These are phyloP conservation scores for Sarocladium brachiariae DNA, from an alignment of 2,329 filamentous ascomycete species.

Conservation along the genomic window DNA sequence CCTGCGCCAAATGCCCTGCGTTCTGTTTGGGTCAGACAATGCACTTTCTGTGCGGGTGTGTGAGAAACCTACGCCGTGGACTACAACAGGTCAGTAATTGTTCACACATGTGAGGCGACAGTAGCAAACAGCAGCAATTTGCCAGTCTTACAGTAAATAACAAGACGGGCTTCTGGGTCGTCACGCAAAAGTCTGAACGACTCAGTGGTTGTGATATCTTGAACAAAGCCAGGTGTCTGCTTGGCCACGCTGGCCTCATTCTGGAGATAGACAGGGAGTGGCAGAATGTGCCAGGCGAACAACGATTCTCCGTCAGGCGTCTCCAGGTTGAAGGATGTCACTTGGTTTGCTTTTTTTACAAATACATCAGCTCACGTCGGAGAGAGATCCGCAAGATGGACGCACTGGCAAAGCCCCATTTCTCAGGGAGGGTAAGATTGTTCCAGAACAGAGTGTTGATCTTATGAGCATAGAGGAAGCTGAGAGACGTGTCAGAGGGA, in stretches of 20 bases:
- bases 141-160: slow-evolving; percentile 51
- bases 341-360: slow-evolving; percentile 63
- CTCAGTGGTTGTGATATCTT: slow-evolving; percentile 48
- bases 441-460: slow-evolving; percentile 66
- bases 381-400: neutral
- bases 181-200: slow-evolving; percentile 56
- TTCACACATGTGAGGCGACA: neutral
- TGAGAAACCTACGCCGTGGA: slow-evolving; percentile 46
- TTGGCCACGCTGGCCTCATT: slow-evolving; percentile 57
- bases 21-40: slow-evolving; percentile 46
- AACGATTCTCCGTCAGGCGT: slow-evolving; percentile 71
- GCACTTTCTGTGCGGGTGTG: neutral
- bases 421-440: slow-evolving; percentile 68
- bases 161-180: slow-evolving; percentile 55
- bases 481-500: slow-evolving; percentile 27
- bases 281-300: slow-evolving; percentile 88
- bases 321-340: slow-evolving; percentile 72
- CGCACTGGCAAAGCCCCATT: slow-evolving; percentile 78
- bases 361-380: neutral
- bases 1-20: slow-evolving; percentile 77
- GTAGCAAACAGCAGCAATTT: neutral
- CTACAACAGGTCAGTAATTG: slow-evolving; percentile 22
- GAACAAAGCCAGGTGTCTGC: slow-evolving; percentile 39
- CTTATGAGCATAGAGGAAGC: slow-evolving; percentile 78
- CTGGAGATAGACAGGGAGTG: slow-evolving; percentile 66